Base-by-base conservation (phyloP, 2,329 filamentous ascomycete species). In the Pestalotiopsis sp. region DNA sequence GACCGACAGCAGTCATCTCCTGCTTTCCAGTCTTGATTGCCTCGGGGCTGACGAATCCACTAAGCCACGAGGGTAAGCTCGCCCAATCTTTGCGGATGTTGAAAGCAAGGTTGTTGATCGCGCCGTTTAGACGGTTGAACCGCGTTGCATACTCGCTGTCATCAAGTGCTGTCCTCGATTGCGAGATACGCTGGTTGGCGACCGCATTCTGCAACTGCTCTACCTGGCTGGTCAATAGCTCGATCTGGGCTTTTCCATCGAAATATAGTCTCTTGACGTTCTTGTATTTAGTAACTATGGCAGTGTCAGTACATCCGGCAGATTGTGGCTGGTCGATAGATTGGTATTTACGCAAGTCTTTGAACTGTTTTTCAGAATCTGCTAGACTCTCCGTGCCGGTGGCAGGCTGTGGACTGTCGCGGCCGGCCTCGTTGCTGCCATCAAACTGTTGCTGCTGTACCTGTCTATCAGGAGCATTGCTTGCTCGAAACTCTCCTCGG, bases 231-330 rank as follows among this genome's bases (percentile, higher is more conserved):
- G 91, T 92, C 75, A 97, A 92, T 75, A 92, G 90, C 76, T 98
- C 95, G 66, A 98, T 95, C 81, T 98, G 95, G 17, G 91, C 87
- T 78, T 97, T 96, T 77, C 95, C 94, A 72, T 98, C 96, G 79
- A 98, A 98, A 79, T 98, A 99, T 75, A 98, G 93, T 68, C 94
- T 91, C 84, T 99, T 99, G 68, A 99, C 95, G 78, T 98, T 97
- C 80, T 97, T 97, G 80, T 99, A 99, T 83, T 99, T 99, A 73
- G 90, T 90, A 77, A 96, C 95, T 97, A 72, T 66, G 69, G 60
- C 38, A 68, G 79, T 75, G 70, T 88, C 41, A 79, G 74, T 57
- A 67, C 65, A 65, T 65, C n/a, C 39, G 68, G 70, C 27, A 49
- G 63, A 14, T 17, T n/a, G 41, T 49, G 25, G 7, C 17, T 38